Percentiles rank a stretch among this genome's conserved stretches.
Conservation (phyloP, 805 yeast species). For the Dipodascus albidus region DNA sequence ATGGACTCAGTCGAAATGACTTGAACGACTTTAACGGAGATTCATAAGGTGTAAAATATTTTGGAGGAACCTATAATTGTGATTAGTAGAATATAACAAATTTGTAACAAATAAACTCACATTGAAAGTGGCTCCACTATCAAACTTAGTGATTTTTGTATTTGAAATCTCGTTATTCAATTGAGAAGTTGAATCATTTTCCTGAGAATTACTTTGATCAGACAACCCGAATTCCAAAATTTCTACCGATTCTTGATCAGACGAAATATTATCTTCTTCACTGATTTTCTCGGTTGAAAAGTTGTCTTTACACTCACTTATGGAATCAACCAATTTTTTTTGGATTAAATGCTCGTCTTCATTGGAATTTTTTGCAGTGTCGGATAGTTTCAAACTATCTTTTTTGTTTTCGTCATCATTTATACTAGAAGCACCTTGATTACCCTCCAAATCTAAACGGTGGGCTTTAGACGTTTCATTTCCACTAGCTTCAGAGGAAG, state of each 20-base stretch:
- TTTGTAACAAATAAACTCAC: background rate
- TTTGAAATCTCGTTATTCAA: no score
- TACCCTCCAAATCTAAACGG: no score
- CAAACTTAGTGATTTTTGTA: background rate
- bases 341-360: no score
- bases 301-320: no score
- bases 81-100: background rate
- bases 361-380: no score
- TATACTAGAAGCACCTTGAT: no score
- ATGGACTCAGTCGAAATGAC: background rate
- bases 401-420: no score
- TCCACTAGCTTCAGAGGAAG: background rate
- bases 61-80: background rate
- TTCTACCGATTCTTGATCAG: background rate
- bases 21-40: background rate
- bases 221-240: background rate
- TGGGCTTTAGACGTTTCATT: background rate
- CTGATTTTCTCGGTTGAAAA: no score
- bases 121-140: background rate
- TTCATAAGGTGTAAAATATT: background rate
- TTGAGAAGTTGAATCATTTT: background rate
- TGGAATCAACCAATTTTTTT: no score
- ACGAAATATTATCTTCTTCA: background rate
- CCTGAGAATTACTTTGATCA: background rate
- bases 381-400: background rate